Evolutionary conservation across 2,329 filamentous ascomycete genomes (phyloP).

Genomic region (Triangularia verruculosa): DNA sequence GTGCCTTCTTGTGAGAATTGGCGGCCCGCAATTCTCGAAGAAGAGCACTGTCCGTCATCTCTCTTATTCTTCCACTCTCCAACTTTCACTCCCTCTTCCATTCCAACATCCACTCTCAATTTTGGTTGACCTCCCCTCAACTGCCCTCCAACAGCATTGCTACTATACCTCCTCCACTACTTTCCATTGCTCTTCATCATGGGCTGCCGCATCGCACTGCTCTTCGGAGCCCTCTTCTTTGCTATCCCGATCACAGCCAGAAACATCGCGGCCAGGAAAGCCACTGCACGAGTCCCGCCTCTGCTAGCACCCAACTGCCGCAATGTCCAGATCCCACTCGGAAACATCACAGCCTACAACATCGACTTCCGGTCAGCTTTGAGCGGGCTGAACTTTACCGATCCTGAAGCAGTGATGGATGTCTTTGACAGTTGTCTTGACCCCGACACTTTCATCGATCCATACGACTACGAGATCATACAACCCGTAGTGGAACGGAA

Average conservation of each 20-base stretch:
- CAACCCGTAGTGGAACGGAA: neutral
- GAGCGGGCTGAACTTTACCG: neutral
- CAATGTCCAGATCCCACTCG: neutral
- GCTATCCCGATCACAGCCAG: neutral
- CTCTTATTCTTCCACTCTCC: neutral
- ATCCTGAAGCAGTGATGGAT: neutral
- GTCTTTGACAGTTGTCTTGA: neutral
- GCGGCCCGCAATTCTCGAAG: neutral
- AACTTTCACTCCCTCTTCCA: neutral
- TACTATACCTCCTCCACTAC: neutral
- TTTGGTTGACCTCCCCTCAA: neutral
- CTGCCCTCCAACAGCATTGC: neutral
- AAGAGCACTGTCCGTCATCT: neutral
- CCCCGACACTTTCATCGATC: neutral
- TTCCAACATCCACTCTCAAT: neutral
- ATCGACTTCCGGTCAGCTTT: neutral
- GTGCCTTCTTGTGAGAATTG: neutral
- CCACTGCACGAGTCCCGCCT: neutral
- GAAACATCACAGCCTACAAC: neutral
- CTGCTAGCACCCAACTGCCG: neutral
- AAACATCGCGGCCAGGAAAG: neutral
- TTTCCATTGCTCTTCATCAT: neutral
- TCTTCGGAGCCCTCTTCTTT: neutral
- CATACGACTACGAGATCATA: neutral
- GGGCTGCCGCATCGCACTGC: neutral